Evolutionary conservation across 192 early-diverging fungal species (phyloP), one percentile per base, ranked within the genome.

Genomic region (Radiomyces spectabilis): DNA sequence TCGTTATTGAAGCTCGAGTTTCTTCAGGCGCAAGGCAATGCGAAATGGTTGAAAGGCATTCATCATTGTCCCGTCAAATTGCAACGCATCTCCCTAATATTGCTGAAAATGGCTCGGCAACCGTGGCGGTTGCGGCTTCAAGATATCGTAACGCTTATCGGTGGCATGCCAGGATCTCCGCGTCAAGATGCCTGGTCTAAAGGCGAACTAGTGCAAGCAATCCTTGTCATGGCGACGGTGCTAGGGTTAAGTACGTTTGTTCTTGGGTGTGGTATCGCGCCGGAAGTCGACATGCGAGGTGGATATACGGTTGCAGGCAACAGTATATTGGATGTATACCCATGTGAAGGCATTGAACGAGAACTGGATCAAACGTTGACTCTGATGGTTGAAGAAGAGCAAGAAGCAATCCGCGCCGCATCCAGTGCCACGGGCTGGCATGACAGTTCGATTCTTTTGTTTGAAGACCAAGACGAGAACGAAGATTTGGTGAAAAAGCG

Each of bases 161-260:
- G 47, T 18, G 48, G 58, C 32, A 22, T 49, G 12, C 2, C 37
- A n/a, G 8, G 53, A 1, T 33, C 40, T 12, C 27, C 47, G 10
- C 30, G 43, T 4, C 40, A 73, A 6, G 71, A 75, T 27, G 48
- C 61, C 16, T 80, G 78, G 78, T 69, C 71, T 18, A 62, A 61
- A 33, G 59, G 64, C 22, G 78, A 80, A 57, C 48, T 80, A 18
- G 68, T 77, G 22, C 78, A 80, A 34, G 73, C 70, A 24, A 74
- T 78, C 32, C 47, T 72, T 24, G 67, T 78, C 2, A 33, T 76
- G 0, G 52, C 68, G 27, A 77, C 76, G 0, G 62, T 71, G 38
- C 69, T 78, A 53, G 68, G 76, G 25, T 69, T 78, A 37, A 73
- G 72, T 19, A 69, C 72, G 22, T 69, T 76, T 65, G 74, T 72